Evolutionary conservation across 108 stramenopile genomes (phyloP), one percentile per base, ranked within the genome.

Genomic region (Conticribra guillardii): DNA sequence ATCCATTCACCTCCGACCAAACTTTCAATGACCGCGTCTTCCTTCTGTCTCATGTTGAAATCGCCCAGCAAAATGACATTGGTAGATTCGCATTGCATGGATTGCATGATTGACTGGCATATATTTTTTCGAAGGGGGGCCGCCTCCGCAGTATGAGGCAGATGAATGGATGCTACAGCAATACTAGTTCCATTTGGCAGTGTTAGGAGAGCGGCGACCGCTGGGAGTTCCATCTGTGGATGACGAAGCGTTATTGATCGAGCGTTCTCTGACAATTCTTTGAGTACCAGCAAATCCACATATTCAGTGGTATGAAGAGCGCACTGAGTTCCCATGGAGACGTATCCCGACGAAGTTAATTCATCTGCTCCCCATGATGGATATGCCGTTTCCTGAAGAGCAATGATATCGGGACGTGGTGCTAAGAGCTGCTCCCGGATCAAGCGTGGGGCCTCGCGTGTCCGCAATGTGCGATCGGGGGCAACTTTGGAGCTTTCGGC

Each of bases 131-230:
- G 59, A 23, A 54, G 21, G 19, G 60, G 51, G 21, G 69, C 69
- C 11, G 60, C 69, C 32, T 71, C 69, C 53, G 44, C 61, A 4
- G 69, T 71, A 45, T 71, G 69, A 3, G 69, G 69, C 15, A 71
- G 31, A 54, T 71, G 69, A 47, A 61, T 34, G 21, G 69, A 60
- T 2, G 45, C 59, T 27, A 71, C 26, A 48, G 60, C 52, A n/a
- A 71, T 53, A 29, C 59, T 54, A 1, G 69, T 71, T 21, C 60
- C 52, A n/a, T 61, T 57, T n/a, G n/a, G n/a, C 3, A 54, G 32
- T 1, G 60, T 54, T 11, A 71, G 2, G 3, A 71, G 2, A 1
- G 59, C 51, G 8, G 54, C 69, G 4, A 71, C 69, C 18, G 52
- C 49, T 0, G 69, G 69, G 4, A 71, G 60, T 24, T 41, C 45